Evolutionary conservation across 257 asterid species (phyloP).

Genomic region (Agastache rugosa): DNA sequence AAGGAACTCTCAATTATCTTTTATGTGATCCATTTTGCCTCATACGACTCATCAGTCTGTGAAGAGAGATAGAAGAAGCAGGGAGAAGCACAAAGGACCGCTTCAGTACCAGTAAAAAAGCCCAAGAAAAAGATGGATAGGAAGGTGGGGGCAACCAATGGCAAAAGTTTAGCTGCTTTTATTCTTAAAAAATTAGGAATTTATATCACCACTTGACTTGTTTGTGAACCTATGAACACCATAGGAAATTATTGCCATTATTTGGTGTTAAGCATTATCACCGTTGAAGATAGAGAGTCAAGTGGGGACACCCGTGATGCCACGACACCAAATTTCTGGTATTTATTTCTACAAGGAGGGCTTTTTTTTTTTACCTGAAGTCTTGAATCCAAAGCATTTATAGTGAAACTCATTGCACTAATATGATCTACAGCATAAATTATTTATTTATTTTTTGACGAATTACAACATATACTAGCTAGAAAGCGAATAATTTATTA

Average conservation of each 20-base stretch:
- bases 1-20: not conserved
- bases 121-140: not conserved
- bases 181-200: not conserved
- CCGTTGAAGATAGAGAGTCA: too few species aligned
- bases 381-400: not conserved
- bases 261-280: not conserved
- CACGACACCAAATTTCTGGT: not conserved
- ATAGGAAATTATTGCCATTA: not conserved
- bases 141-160: not conserved
- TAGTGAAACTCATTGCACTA: conserved; percentile 13
- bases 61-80: not conserved
- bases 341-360: not conserved
- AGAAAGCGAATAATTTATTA: not conserved
- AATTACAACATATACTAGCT: not conserved
- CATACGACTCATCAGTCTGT: not conserved
- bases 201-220: not conserved
- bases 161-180: not conserved
- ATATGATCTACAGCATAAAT: conserved; percentile 1
- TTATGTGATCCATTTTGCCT: not conserved
- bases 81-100: too few species aligned
- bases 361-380: conserved; percentile 5
- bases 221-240: not conserved
- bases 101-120: too few species aligned
- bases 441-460: too few species aligned
- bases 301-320: too few species aligned